phyloP scores from a whole-genome alignment of 371 early-diverging fungal species.

The Rhizopus microsporus region DNA sequence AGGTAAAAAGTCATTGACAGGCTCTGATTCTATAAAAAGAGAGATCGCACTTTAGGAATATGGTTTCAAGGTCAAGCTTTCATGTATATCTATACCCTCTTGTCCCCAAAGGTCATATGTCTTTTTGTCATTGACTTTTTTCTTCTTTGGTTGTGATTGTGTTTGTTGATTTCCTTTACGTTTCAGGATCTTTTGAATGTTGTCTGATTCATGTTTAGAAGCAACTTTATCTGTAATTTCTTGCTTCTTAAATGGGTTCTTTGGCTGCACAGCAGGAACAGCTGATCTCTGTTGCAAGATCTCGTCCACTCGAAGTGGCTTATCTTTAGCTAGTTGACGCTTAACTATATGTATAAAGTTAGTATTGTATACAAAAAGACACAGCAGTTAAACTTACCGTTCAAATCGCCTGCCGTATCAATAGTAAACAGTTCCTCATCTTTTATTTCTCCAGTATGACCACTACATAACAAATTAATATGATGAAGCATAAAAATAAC shows the following conservation, averaged over 20 bases:
- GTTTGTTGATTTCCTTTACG: conserved; percentile 17
- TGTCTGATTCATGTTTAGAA: conserved; percentile 26
- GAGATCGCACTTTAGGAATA: background rate
- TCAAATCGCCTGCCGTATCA: conserved; percentile 71
- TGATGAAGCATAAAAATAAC: background rate
- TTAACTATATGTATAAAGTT: conserved; percentile 23
- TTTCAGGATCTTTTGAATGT: conserved; percentile 18
- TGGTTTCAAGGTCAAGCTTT: background rate
- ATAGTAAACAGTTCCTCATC: conserved; percentile 73
- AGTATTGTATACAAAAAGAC: conserved; percentile 1
- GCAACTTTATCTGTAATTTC: conserved; percentile 18
- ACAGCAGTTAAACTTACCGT: conserved; percentile 33
- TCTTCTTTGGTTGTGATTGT: conserved; percentile 6
- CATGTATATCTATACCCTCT: conserved; percentile 20
- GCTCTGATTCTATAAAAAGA: background rate
- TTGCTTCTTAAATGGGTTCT: conserved; percentile 25
- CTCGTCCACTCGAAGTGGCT: conserved; percentile 74
- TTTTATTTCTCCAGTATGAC: conserved; percentile 52
- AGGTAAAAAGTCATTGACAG: conserved; percentile 18
- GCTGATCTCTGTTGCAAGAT: conserved; percentile 72
- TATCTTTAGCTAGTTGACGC: conserved; percentile 45
- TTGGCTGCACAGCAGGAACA: conserved; percentile 49
- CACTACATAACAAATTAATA: conserved; percentile 22
- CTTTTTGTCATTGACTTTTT: conserved; percentile 22
- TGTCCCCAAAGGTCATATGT: conserved; percentile 59